Percentiles rank a stretch among this genome's conserved stretches.
phyloP scores from a whole-genome alignment of 1,284 basidiomycete species.

The Rhodotorula sp. region DNA sequence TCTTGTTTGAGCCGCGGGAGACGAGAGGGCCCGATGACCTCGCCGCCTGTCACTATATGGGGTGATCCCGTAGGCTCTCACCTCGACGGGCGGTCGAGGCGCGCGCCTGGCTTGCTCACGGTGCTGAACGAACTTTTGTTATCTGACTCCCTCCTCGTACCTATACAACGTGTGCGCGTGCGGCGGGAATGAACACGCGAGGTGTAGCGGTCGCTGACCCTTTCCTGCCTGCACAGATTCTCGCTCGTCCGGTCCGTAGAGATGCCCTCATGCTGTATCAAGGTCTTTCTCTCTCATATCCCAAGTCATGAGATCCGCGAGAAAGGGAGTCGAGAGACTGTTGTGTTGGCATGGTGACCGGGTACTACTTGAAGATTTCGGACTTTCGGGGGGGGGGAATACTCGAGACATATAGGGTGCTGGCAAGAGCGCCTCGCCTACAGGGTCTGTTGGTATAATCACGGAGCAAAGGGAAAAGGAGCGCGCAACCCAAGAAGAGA shows the following conservation, averaged over 20 bases:
- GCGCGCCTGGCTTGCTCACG: neutral
- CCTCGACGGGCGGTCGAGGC: neutral
- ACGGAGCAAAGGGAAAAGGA: conserved; percentile 41
- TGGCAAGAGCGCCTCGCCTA: no score
- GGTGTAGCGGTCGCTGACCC: neutral
- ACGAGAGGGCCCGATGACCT: conserved; percentile 1
- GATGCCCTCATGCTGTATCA: no score
- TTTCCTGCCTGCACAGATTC: no score
- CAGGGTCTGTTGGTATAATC: neutral
- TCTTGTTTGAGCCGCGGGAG: conserved; percentile 6
- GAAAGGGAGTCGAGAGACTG: no score
- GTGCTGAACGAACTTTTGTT: conserved; percentile 12
- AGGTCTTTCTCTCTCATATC: no score
- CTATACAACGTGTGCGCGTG: neutral
- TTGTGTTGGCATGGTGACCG: no score
- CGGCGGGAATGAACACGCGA: neutral
- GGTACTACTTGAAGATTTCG: no score
- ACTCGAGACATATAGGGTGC: no score
- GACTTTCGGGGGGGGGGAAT: no score
- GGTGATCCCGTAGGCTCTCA: conserved; percentile 33
- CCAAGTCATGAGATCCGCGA: no score
- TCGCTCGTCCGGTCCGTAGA: no score
- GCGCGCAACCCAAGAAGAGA: neutral
- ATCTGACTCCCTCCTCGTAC: conserved; percentile 10
- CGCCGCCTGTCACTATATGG: neutral